phyloP scores from a whole-genome alignment of 768 basidiomycete genomes.

The Lepiota brunneoincarnata region DNA sequence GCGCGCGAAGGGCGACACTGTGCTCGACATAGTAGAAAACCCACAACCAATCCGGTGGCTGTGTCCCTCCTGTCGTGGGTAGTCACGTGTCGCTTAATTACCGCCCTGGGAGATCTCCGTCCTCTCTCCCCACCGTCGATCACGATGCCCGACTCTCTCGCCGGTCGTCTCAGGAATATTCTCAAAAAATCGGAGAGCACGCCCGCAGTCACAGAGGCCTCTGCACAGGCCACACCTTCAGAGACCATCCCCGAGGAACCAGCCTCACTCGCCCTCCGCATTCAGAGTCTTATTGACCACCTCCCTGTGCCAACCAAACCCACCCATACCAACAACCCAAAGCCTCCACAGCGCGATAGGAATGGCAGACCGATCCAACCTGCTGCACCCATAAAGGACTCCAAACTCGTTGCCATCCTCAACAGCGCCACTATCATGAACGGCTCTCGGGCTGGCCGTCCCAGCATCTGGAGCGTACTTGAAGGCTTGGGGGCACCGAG shows the following conservation, averaged over 20 bases:
- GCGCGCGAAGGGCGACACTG: conserved; percentile 64
- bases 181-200: conserved; percentile 1
- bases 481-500: not conserved
- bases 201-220: not conserved
- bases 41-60: not conserved
- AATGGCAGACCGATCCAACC: not conserved
- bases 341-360: not conserved
- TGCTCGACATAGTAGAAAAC: conserved; percentile 27
- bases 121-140: not conserved
- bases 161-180: conserved; percentile 1
- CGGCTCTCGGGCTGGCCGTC: conserved; percentile 3
- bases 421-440: conserved; percentile 8
- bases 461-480: conserved; percentile 8
- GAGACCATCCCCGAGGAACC: not conserved
- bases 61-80: not conserved
- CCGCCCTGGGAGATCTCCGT: not conserved
- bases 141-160: not conserved
- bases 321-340: not conserved
- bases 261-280: conserved; percentile 3
- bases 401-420: not conserved
- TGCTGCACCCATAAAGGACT: not conserved
- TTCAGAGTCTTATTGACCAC: conserved; percentile 7
- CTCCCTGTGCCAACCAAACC: not conserved
- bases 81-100: not conserved
- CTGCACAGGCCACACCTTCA: not conserved